Conservation (phyloP, 1,139 yeast species). For the Yamadazyma dendronema region DNA sequence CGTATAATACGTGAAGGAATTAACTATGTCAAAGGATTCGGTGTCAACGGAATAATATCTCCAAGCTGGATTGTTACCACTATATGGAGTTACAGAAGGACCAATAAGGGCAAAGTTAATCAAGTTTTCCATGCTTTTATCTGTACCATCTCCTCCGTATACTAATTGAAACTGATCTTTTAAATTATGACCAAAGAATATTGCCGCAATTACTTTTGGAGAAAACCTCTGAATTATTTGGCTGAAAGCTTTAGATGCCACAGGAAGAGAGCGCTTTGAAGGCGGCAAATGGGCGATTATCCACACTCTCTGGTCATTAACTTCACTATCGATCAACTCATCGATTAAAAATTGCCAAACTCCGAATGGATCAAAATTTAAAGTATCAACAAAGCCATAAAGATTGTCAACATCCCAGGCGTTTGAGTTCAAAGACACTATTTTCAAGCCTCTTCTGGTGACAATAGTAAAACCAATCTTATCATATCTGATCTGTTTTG, state of each 20-base stretch:
- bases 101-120: constrained; percentile 29
- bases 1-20: constrained; percentile 30
- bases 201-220: constrained; percentile 32
- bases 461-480: constrained; percentile 26
- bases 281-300: constrained; percentile 31
- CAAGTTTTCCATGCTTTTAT: constrained; percentile 19
- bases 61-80: constrained; percentile 33
- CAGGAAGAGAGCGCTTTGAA: constrained; percentile 22
- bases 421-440: constrained; percentile 31
- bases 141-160: constrained; percentile 21
- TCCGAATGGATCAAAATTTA: constrained; percentile 25
- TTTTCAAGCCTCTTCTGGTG: constrained; percentile 27
- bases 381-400: constrained; percentile 22
- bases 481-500: constrained; percentile 29
- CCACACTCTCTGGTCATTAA: constrained; percentile 31
- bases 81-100: constrained; percentile 29
- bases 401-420: constrained; percentile 29
- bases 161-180: constrained; percentile 27
- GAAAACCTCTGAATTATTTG: constrained; percentile 30
- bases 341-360: constrained; percentile 29
- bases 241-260: constrained; percentile 26
- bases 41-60: constrained; percentile 31
- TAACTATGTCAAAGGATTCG: constrained; percentile 27
- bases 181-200: constrained; percentile 29
- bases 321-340: constrained; percentile 29